These are phyloP conservation scores for Oryza nivara DNA, from an alignment of 176 grass and related monocot genomes.

Conservation along the genomic window DNA sequence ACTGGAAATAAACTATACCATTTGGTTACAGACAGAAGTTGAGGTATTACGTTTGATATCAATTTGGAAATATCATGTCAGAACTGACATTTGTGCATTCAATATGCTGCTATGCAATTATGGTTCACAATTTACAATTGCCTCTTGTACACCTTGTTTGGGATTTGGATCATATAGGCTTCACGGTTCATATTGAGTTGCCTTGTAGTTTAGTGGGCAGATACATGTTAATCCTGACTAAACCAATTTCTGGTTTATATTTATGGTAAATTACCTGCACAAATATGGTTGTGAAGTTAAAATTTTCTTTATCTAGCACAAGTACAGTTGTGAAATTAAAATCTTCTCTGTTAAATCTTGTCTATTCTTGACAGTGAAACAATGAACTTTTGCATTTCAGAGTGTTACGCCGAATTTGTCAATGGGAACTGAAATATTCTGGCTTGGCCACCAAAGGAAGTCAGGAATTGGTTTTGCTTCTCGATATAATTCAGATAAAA, in stretches of 20 bases:
- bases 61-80: background rate
- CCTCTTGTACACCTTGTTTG: background rate
- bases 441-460: conserved; percentile 97
- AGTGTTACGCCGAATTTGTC: conserved; percentile 88
- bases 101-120: background rate
- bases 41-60: background rate
- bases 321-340: background rate
- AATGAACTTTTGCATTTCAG: conserved; percentile 47
- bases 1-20: conserved; percentile 16
- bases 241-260: background rate
- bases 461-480: conserved; percentile 93
- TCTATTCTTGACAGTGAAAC: background rate
- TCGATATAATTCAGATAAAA: conserved; percentile 94
- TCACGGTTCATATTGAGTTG: background rate
- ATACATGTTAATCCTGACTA: background rate
- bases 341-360: conserved; percentile 8
- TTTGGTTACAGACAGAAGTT: background rate
- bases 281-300: background rate
- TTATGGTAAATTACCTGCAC: background rate
- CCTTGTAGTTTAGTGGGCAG: conserved; percentile 22
- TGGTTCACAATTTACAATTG: background rate
- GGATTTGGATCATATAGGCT: background rate
- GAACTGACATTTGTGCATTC: conserved; percentile 14
- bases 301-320: background rate
- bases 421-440: conserved; percentile 95